phyloP scores from a whole-genome alignment of 768 basidiomycete species.

The Trametes elegans region DNA sequence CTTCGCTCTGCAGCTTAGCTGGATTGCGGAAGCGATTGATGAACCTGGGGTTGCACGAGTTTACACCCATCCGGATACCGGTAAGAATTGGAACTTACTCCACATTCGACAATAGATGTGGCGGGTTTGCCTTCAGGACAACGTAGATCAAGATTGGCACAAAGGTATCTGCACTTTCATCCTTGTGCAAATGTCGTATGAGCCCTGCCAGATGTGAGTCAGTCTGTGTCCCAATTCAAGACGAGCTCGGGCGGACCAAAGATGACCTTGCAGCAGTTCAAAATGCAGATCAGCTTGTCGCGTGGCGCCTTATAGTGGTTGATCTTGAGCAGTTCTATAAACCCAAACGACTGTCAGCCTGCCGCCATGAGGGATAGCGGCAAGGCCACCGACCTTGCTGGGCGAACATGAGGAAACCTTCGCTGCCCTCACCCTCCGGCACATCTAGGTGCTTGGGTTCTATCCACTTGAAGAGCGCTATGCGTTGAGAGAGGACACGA shows the following conservation, averaged over 20 bases:
- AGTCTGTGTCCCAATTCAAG: slow-evolving; percentile 8
- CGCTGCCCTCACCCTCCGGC: slow-evolving; percentile 67
- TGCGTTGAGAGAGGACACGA: slow-evolving; percentile 85
- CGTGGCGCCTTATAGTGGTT: slow-evolving; percentile 99
- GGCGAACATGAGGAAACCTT: slow-evolving; percentile 86
- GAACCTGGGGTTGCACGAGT: slow-evolving; percentile 54
- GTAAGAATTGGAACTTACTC: slow-evolving; percentile 62
- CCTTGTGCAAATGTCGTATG: slow-evolving; percentile 80
- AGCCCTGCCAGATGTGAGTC: slow-evolving; percentile 52
- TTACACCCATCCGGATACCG: background rate
- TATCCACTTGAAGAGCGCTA: slow-evolving; percentile 89
- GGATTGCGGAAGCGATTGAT: slow-evolving; percentile 94
- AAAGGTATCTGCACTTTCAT: slow-evolving; percentile 92
- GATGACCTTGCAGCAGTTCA: slow-evolving; percentile 99
- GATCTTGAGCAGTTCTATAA: slow-evolving; percentile 85
- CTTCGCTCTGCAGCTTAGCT: slow-evolving; percentile 86
- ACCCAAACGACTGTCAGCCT: background rate
- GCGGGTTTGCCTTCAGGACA: slow-evolving; percentile 91
- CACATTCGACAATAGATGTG: slow-evolving; percentile 90
- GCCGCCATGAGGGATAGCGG: background rate
- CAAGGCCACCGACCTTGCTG: slow-evolving; percentile 65
- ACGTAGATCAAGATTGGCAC: slow-evolving; percentile 93
- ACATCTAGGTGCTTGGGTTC: slow-evolving; percentile 88
- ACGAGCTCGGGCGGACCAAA: slow-evolving; percentile 64
- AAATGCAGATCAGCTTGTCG: slow-evolving; percentile 95